These are phyloP conservation scores for Teunomyces aglyptinius DNA, from an alignment of 805 yeast species.

Conservation along the genomic window DNA sequence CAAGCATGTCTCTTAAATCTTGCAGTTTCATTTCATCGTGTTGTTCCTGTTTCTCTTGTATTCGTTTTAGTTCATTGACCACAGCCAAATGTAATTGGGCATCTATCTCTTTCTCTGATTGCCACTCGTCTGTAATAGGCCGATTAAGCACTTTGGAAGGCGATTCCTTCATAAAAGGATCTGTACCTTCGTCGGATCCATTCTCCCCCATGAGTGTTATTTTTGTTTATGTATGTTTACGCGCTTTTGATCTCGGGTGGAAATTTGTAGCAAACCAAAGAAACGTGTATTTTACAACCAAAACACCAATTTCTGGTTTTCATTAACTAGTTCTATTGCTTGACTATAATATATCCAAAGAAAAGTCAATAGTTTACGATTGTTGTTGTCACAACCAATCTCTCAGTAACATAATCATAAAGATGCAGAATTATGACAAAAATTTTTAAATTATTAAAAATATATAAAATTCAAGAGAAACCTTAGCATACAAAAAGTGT, in stretches of 20 bases:
- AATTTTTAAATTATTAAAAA: too few species aligned
- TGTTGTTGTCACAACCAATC: too few species aligned
- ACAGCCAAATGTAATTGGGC: background rate
- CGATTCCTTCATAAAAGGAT: background rate
- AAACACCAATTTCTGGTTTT: too few species aligned
- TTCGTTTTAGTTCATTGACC: background rate
- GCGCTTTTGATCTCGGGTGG: background rate
- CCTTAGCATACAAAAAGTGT: too few species aligned
- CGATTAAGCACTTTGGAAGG: background rate
- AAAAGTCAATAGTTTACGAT: too few species aligned
- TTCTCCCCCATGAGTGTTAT: background rate
- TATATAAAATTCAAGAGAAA: too few species aligned
- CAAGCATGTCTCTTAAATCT: background rate
- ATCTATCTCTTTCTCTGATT: background rate
- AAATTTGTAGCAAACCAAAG: background rate
- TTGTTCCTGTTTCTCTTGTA: background rate
- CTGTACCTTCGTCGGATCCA: background rate
- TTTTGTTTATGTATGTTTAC: slow-evolving; percentile 1
- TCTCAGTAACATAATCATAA: too few species aligned
- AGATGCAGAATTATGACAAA: too few species aligned
- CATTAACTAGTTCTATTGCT: too few species aligned
- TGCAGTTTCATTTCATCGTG: background rate
- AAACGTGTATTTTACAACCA: too few species aligned
- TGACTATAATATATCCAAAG: too few species aligned
- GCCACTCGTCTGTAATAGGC: background rate